Conservation (phyloP, 257 asterid species). For the Fraxinus cuspidata region DNA sequence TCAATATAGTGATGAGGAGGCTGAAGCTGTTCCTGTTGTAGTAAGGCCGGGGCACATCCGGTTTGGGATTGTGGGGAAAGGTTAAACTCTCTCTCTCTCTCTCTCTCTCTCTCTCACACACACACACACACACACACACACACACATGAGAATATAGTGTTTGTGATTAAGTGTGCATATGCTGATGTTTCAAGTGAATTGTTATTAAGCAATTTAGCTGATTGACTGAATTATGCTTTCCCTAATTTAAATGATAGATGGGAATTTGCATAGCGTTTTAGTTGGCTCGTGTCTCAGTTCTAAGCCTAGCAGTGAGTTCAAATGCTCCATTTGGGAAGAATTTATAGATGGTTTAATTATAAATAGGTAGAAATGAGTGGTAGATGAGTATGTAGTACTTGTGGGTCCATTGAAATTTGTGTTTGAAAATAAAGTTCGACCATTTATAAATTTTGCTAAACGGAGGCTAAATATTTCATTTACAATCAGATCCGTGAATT, state of each 20-base stretch:
- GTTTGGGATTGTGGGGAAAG: conserved; percentile 78
- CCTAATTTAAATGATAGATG: not conserved
- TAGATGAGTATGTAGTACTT: too few species aligned
- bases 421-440: too few species aligned
- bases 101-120: not conserved
- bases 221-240: conserved; percentile 1
- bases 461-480: not conserved
- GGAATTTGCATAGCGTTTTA: conserved; percentile 9
- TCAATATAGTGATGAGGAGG: conserved; percentile 39
- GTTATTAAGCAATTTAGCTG: conserved; percentile 13
- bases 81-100: conserved; percentile 37
- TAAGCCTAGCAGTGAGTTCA: not conserved
- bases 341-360: too few species aligned
- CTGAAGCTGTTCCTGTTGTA: conserved; percentile 69
- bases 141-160: not conserved
- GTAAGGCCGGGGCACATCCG: conserved; percentile 97
- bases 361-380: too few species aligned
- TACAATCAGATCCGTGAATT: conserved; percentile 10
- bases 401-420: too few species aligned
- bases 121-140: too few species aligned
- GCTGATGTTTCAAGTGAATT: conserved; percentile 16
- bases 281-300: conserved; percentile 11
- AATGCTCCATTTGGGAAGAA: conserved; percentile 1
- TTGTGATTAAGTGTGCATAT: conserved; percentile 2
- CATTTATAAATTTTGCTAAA: too few species aligned